Evolutionary conservation across 2,329 filamentous ascomycete species (phyloP), one percentile per base, ranked within the genome.

Genomic region (Coniochaeta sp.): DNA sequence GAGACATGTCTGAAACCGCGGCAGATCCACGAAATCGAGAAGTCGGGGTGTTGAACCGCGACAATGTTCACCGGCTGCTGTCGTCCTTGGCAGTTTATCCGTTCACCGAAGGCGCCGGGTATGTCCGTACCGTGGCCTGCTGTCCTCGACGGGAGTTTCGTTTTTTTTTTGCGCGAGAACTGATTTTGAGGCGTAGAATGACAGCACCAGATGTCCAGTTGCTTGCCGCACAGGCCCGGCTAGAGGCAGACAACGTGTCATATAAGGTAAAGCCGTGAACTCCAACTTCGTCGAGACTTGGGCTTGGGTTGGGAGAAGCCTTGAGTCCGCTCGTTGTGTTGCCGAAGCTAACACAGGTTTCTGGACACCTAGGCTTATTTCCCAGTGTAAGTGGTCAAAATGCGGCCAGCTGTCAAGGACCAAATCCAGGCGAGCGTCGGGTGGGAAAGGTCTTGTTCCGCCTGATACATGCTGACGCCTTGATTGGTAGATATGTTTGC

Each of bases 51-150:
- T 69, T 71, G 26, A 84, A 83, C 53, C 67, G 70, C 52, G 73
- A 77, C 35, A 82, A 82, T 52, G 69, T 83, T 30, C 75, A 74
- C 38, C 67, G 75, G 50, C 63, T 83, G 52, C 66, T 85, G 26
- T 72, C 74, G 10, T 82, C 81, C 8, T 61, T 81, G 48, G 77
- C 76, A 7, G 60, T 81, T 48, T 83, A 80, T 58, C 79, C 80
- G 1, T 76, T 84, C 54, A 79, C 75, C 2, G 69, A 77, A 38
- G 62, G 71, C 51, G 68, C 74, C 20, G 67, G 68, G 76, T 80
- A 65, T 55, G 75, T 58, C 24, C 14, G 10, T 6, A 13, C 38
- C 12, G 42, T 27, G 18, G 40, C 20, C n/a, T n/a, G n/a, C n/a
- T n/a, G n/a, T n/a, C n/a, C n/a, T n/a, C n/a, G n/a, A n/a, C n/a